Base-by-base conservation (phyloP, 2,329 filamentous ascomycete species). In the Alternaria triticina region DNA sequence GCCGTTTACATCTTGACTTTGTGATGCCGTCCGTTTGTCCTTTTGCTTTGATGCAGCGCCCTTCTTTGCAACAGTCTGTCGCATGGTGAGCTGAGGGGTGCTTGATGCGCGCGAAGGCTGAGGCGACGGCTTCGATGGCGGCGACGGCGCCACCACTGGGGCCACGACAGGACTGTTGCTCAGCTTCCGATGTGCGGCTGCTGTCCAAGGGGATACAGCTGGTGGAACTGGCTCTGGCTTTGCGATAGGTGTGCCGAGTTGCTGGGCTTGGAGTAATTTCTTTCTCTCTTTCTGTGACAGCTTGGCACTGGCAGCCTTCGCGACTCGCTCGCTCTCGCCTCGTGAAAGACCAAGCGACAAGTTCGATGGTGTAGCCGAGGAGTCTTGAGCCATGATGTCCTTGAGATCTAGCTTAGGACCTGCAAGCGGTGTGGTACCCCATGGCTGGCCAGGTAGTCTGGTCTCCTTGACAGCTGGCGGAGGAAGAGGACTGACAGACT, bases 221-320 rank as follows among this genome's bases (percentile, higher is more conserved):
- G 74, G 74, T 13, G 74, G 74, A 6, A 71, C 64, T 8, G 75
- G 69, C 47, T 77, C 73, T n/a, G 72, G 66, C 30, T 74, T 76
- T 12, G 74, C 72, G 3, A 71, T 63, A 6, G 75, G 66, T 6
- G 71, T 68, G 15, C 74, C 75, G 12, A 72, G 67, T 59, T 81
- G 79, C 57, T 80, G 77, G 17, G 73, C 73, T 78, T 82, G 68
- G 72, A 77, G 74, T 12, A 73, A 64, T 47, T 70, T 92, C 82
- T 97, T 98, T 22, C 94, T 89, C 78, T 97, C 94, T 75, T 96
- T 97, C 72, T 98, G 96, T 0, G 94, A 97, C 69, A 97, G 81
- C 76, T 92, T 97, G 0, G 82, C 80, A 40, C 82, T 77, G 25
- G 82, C 64, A 74, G 71, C 74, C 72, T 72, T 79, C 57, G 69